Conservation (phyloP, 768 basidiomycete genomes). For the Macrolepiota dolichaula region DNA sequence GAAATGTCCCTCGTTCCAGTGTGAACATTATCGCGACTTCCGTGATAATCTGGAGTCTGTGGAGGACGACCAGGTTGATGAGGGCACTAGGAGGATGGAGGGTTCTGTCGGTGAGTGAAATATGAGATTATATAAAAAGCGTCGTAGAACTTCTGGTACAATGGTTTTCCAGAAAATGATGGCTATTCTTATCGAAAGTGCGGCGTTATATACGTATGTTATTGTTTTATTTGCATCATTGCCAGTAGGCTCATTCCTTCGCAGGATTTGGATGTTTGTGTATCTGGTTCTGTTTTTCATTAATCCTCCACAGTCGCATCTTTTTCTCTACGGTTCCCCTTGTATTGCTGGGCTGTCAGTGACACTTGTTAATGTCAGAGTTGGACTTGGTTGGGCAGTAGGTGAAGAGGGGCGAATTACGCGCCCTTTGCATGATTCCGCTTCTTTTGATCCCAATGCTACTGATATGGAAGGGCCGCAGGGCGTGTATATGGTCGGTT, state of each 20-base stretch:
- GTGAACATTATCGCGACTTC: background rate
- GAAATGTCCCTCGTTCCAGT: background rate
- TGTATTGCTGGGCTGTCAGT: background rate
- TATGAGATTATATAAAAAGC: background rate
- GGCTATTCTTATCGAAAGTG: slow-evolving; percentile 14
- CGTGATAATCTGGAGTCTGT: background rate
- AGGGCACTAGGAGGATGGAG: background rate
- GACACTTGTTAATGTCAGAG: background rate
- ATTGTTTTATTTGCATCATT: background rate
- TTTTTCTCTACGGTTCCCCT: background rate
- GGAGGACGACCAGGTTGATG: background rate
- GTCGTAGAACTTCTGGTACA: background rate
- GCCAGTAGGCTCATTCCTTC: background rate
- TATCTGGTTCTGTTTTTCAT: background rate
- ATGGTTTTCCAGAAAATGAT: background rate
- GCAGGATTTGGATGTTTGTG: background rate
- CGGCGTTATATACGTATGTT: slow-evolving; percentile 14
- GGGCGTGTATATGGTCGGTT: too few relatives aligned
- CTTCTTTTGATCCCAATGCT: background rate
- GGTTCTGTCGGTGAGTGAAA: background rate
- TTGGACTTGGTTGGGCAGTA: background rate
- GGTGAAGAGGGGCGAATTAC: background rate
- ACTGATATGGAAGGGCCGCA: background rate
- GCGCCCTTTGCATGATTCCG: background rate
- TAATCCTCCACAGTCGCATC: background rate